These are phyloP conservation scores for Aspergillus coremiiformis DNA, from an alignment of 495 filamentous ascomycete genomes.

Conservation along the genomic window DNA sequence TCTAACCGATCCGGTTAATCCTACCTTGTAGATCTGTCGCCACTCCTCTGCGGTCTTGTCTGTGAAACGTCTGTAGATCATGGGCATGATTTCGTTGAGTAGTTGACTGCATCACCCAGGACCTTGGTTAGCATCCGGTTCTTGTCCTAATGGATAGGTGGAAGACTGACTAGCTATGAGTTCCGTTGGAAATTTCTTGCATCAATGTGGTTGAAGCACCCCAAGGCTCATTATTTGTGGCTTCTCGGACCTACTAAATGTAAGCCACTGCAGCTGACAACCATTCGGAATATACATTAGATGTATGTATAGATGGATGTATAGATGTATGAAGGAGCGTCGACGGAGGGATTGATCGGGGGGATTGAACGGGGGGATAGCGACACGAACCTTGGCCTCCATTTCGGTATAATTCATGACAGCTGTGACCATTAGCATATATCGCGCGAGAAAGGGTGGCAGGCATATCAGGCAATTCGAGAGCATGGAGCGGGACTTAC, in stretches of 20 bases:
- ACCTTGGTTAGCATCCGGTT: slow-evolving; percentile 6
- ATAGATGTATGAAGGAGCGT: background rate
- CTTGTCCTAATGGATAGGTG: background rate
- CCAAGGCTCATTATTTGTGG: slow-evolving; percentile 98
- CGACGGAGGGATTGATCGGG: too few species aligned
- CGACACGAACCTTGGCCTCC: slow-evolving; percentile 78
- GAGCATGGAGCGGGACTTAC: slow-evolving; percentile 41
- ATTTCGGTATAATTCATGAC: slow-evolving; percentile 99
- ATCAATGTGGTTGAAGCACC: slow-evolving; percentile 82
- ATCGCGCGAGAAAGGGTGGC: background rate
- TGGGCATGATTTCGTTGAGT: slow-evolving; percentile 98
- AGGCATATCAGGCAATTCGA: background rate
- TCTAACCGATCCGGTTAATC: background rate
- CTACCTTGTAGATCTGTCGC: slow-evolving; percentile 96
- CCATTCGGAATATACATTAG: background rate
- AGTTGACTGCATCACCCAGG: slow-evolving; percentile 58
- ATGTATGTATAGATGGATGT: background rate
- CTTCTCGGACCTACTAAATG: slow-evolving; percentile 69
- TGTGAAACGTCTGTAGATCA: slow-evolving; percentile 99
- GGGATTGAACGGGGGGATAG: background rate
- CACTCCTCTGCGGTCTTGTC: slow-evolving; percentile 98
- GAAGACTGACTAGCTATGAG: slow-evolving; percentile 84
- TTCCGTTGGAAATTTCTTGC: slow-evolving; percentile 98
- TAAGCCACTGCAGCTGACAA: slow-evolving; percentile 14
- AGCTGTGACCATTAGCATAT: slow-evolving; percentile 44